A percentile compares a stretch with the other conserved stretches of the same genome.
Conservation (phyloP, 371 early-diverging fungal species). For the Capillidium heterosporum region DNA sequence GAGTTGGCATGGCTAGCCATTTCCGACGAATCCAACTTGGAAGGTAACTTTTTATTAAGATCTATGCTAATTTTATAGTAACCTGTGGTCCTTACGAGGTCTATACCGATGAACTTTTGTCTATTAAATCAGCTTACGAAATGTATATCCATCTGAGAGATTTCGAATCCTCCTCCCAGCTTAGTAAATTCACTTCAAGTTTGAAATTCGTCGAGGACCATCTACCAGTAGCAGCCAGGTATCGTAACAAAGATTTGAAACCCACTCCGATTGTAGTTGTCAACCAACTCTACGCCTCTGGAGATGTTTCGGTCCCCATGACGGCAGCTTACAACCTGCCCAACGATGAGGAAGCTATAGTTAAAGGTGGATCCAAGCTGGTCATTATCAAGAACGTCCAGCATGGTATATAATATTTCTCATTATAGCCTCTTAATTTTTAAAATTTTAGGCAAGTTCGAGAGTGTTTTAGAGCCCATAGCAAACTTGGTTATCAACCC, state of each 20-base stretch:
- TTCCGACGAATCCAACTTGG: constrained; percentile 25
- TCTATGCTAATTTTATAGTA: constrained; percentile 22
- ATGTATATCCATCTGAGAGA: constrained; percentile 58
- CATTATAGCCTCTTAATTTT: no score
- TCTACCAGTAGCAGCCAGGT: constrained; percentile 51
- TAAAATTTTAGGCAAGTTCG: constrained; percentile 38
- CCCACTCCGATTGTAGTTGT: constrained; percentile 64
- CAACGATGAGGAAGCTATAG: constrained; percentile 62
- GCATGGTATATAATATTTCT: constrained; percentile 15
- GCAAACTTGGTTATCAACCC: constrained; percentile 31
- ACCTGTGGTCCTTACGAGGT: constrained; percentile 65
- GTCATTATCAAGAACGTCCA: constrained; percentile 71
- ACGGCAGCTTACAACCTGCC: constrained; percentile 73
- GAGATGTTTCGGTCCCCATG: constrained; percentile 54
- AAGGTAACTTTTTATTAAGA: not conserved
- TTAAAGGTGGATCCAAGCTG: constrained; percentile 50
- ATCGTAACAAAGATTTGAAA: constrained; percentile 40
- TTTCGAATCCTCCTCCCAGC: constrained; percentile 28
- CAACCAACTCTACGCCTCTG: constrained; percentile 52
- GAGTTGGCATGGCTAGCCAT: constrained; percentile 57
- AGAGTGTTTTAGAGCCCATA: constrained; percentile 44
- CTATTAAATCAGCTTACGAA: constrained; percentile 49
- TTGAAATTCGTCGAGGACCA: constrained; percentile 48
- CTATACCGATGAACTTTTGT: constrained; percentile 51
- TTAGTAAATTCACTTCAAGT: constrained; percentile 47